Evolutionary conservation across 768 basidiomycete genomes (phyloP), one percentile per base, ranked within the genome.

Genomic region (Naematelia aurantialba): DNA sequence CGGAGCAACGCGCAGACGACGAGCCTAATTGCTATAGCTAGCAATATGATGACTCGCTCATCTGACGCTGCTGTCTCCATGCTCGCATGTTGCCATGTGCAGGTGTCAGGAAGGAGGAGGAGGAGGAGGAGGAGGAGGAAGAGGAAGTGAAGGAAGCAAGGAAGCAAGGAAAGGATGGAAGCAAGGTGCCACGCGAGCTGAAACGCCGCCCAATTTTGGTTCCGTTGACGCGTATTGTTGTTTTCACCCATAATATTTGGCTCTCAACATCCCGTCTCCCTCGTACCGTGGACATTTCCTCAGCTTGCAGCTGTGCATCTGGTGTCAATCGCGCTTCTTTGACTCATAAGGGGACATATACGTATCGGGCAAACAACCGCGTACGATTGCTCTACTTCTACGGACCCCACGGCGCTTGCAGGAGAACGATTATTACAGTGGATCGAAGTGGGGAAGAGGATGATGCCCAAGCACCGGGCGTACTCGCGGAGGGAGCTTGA

Each of bases 401-500:
- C n/a, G n/a, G n/a, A n/a, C n/a, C n/a, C n/a, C n/a, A n/a, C n/a
- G 50, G 50, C 12, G 22, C 22, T 25, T 52, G 13, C 24, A 30
- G 5, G 10, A 10, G 22, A 52, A 30, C 27, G n/a, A 8, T 39
- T 39, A 17, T 8, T 8, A 39, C 17, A 39, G 8, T 17, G 34
- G 34, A 39, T 39, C 34, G 24, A 11, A 12, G 46, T 10, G 46
- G n/a, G 11, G n/a, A 47, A 19, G 5, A 19, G 12, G 21, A 59
- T 10, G 14, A 65, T 65, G 63, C 46, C 55, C 31, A 62, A 62
- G 45, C 45, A 45, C 1, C 31, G 65, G 51, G 47, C 56, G 25
- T 73, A 64, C 34, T 59, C 68, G 3, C 52, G 71, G 8, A 61
- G 61, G 26, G 68, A 69, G 63, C 51, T 73, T 1, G 68, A 68